These are phyloP conservation scores for Tubosaeta sp. DNA, from an alignment of 768 basidiomycete species.

Conservation along the genomic window DNA sequence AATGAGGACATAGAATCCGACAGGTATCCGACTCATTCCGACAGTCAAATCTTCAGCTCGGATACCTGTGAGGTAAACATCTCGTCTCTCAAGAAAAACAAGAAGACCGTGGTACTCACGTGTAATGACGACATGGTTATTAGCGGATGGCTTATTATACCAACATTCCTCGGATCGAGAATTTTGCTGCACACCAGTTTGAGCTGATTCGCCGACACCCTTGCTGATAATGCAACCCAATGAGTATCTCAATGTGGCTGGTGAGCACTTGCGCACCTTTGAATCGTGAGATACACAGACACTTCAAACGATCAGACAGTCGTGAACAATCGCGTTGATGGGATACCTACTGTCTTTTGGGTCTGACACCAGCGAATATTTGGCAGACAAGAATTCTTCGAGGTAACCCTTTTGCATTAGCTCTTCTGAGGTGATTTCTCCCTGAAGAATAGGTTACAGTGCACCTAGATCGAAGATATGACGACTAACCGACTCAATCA, in stretches of 20 bases:
- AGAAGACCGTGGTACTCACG: neutral
- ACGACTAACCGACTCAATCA: constrained; percentile 1
- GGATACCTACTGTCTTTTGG: too few species aligned
- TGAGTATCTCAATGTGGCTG: too few species aligned
- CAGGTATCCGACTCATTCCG: constrained; percentile 4
- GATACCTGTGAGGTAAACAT: neutral
- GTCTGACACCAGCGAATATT: neutral
- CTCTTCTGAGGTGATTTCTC: too few species aligned
- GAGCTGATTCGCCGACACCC: too few species aligned
- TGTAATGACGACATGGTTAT: neutral
- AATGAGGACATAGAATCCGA: constrained; percentile 4
- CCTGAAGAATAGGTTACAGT: neutral
- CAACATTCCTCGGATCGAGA: too few species aligned
- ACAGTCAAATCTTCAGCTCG: constrained; percentile 3
- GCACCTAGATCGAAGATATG: neutral
- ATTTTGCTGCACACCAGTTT: too few species aligned
- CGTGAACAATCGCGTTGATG: neutral
- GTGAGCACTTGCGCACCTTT: too few species aligned
- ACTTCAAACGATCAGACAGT: neutral
- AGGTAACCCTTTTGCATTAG: neutral
- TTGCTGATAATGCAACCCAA: too few species aligned
- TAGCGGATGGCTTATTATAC: too few species aligned
- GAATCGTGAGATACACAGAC: too few species aligned
- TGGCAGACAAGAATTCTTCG: neutral
- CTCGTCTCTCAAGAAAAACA: neutral